Conservation (phyloP, 2,329 filamentous ascomycete species). For the Cercospora berteroae region DNA sequence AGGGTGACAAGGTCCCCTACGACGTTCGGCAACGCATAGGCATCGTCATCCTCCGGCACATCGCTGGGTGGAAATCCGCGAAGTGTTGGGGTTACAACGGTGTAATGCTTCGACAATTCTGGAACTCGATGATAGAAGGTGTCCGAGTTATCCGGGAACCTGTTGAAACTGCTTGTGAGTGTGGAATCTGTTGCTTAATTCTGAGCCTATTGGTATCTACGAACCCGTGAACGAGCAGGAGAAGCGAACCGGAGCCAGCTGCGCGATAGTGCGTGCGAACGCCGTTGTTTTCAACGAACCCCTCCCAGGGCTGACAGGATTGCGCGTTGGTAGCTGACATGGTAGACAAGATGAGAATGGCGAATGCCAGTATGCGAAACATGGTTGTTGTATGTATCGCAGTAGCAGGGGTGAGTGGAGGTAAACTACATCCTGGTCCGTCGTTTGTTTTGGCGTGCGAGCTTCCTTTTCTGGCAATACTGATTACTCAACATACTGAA, state of each 20-base stretch:
- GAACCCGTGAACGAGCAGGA: slow-evolving; percentile 1
- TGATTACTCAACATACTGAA: background rate
- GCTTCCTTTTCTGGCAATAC: background rate
- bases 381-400: background rate
- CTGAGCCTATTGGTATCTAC: no score
- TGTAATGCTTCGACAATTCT: slow-evolving; percentile 9
- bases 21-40: background rate
- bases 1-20: slow-evolving; percentile 2
- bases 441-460: background rate
- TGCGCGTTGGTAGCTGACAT: background rate
- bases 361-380: background rate
- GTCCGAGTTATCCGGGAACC: background rate
- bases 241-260: slow-evolving; percentile 1
- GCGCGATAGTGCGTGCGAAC: slow-evolving; percentile 11
- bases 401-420: background rate
- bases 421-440: background rate
- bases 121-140: slow-evolving; percentile 4
- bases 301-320: slow-evolving; percentile 2
- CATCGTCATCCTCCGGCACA: background rate
- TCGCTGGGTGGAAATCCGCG: slow-evolving; percentile 1
- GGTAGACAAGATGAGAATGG: background rate
- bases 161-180: no score
- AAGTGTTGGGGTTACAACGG: slow-evolving; percentile 2
- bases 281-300: slow-evolving; percentile 10
- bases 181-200: no score